phyloP scores from a whole-genome alignment of 78 protist genomes.

The Bigelowiella natans region DNA sequence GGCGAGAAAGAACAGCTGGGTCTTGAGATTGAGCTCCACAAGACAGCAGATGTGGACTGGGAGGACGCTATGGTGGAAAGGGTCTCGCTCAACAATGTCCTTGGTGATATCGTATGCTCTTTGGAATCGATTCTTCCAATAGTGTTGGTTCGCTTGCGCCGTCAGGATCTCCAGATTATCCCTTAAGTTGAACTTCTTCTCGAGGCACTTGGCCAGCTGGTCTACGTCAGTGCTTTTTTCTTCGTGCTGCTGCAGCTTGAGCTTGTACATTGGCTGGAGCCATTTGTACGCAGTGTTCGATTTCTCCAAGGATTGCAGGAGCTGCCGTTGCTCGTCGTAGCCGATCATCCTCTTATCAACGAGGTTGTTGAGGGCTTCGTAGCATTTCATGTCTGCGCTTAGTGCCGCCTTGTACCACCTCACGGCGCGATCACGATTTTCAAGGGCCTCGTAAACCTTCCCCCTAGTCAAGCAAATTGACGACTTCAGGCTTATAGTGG shows the following conservation, averaged over 20 bases:
- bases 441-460: conserved; percentile 1
- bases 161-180: background rate
- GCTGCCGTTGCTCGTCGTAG: background rate
- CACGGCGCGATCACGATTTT: conserved; percentile 11
- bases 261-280: background rate
- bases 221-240: background rate
- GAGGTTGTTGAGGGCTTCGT: conserved; percentile 7
- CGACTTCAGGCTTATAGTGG: background rate
- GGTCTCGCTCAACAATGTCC: conserved; percentile 1
- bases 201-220: background rate
- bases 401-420: background rate
- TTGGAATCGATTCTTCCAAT: background rate
- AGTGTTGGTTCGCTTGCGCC: background rate
- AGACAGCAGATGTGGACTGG: conserved; percentile 26
- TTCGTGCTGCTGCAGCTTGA: background rate
- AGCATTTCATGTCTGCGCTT: background rate
- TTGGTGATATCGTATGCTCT: background rate
- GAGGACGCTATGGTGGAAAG: background rate
- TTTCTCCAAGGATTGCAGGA: background rate
- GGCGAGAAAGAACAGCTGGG: conserved; percentile 38
- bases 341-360: background rate
- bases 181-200: background rate
- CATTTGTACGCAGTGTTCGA: background rate
- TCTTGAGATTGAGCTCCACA: conserved; percentile 7
- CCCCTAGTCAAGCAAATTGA: background rate